Evolutionary conservation across 139 green algal species (phyloP).

Genomic region (Haematococcus sp.): DNA sequence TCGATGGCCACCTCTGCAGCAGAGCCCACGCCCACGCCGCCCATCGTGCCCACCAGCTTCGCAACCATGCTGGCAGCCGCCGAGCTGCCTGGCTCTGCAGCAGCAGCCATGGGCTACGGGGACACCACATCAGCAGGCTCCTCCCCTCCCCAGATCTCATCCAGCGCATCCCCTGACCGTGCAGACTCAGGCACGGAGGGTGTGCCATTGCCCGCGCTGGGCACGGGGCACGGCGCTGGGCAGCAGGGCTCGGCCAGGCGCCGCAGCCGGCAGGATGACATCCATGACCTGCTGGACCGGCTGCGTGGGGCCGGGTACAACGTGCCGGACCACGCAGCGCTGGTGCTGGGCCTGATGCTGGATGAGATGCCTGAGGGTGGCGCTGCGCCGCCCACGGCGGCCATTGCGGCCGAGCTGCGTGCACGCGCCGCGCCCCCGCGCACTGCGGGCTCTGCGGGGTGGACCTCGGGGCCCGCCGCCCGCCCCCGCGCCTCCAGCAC

Average conservation of each 20-base stretch:
- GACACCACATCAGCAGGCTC: too few species aligned
- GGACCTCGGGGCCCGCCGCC: neutral
- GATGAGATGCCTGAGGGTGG: neutral
- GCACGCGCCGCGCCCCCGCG: neutral
- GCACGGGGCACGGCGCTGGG: neutral
- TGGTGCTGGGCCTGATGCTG: neutral
- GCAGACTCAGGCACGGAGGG: neutral
- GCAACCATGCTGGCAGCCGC: too few species aligned
- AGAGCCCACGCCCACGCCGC: too few species aligned
- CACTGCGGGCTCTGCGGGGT: neutral
- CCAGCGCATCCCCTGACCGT: neutral
- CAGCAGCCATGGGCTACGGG: too few species aligned
- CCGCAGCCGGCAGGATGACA: neutral
- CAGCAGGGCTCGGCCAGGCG: neutral
- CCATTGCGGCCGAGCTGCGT: neutral
- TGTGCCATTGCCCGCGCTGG: neutral
- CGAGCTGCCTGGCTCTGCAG: too few species aligned
- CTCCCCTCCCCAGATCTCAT: too few species aligned
- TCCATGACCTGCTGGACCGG: neutral
- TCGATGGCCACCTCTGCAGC: too few species aligned
- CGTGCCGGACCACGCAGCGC: constrained; percentile 5
- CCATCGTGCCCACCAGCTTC: too few species aligned
- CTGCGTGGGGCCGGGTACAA: neutral
- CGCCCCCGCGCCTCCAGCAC: neutral
- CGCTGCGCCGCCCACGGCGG: neutral